Percentiles rank a stretch among this genome's conserved stretches.
phyloP scores from a whole-genome alignment of 805 yeast species.

The Saccharomycopsis malanga region DNA sequence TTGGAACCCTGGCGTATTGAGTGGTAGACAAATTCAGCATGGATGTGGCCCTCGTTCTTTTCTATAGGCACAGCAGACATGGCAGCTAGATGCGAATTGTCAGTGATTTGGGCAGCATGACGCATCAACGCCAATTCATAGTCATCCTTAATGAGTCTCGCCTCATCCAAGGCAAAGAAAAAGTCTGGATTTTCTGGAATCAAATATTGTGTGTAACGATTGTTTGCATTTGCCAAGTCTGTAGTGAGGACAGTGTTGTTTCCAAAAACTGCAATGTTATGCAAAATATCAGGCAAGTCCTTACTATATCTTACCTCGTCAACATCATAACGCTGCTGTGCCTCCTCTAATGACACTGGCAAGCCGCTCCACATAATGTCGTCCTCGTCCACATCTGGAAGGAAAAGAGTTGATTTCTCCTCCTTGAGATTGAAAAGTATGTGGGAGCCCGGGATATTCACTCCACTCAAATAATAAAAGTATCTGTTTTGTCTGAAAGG shows the following conservation, averaged over 20 bases:
- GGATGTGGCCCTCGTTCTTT: constrained; percentile 81
- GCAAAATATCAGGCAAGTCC: constrained; percentile 38
- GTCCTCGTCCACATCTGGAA: constrained; percentile 80
- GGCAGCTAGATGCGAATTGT: constrained; percentile 81
- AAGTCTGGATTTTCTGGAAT: constrained; percentile 41
- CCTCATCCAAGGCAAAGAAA: constrained; percentile 75
- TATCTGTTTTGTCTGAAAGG: constrained; percentile 86
- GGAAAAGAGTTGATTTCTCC: constrained; percentile 60
- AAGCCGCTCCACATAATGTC: constrained; percentile 96
- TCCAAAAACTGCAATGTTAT: constrained; percentile 26
- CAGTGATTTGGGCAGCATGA: constrained; percentile 79
- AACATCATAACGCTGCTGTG: constrained; percentile 60
- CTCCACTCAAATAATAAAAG: constrained; percentile 82
- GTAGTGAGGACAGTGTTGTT: constrained; percentile 41
- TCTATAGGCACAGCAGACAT: constrained; percentile 91
- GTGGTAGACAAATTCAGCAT: constrained; percentile 93
- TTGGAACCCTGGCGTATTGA: constrained; percentile 92
- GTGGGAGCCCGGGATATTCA: constrained; percentile 70
- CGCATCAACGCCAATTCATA: constrained; percentile 71
- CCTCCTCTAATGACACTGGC: constrained; percentile 66
- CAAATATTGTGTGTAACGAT: constrained; percentile 32
- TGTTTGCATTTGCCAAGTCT: constrained; percentile 44
- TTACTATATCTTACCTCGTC: constrained; percentile 66
- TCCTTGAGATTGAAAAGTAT: constrained; percentile 47
- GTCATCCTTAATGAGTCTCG: constrained; percentile 77